These are phyloP conservation scores for Verruconis gallopava DNA, from an alignment of 2,329 filamentous ascomycete species.

Conservation along the genomic window DNA sequence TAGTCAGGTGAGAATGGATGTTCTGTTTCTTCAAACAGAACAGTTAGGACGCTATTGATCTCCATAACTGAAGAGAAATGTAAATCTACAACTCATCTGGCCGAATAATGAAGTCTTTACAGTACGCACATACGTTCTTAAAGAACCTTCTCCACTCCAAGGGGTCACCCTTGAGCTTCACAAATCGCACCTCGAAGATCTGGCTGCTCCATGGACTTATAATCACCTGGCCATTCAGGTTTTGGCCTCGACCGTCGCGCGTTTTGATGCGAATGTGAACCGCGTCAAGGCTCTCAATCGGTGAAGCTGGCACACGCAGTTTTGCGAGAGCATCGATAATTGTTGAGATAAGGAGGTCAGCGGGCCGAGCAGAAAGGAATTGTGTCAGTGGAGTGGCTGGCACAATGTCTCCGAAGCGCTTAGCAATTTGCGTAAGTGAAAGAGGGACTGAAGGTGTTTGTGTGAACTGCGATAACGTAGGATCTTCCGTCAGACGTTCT, in stretches of 20 bases:
- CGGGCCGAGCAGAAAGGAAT: constrained; percentile 76
- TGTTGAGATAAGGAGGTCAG: constrained; percentile 64
- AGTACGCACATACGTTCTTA: constrained; percentile 82
- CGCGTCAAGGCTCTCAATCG: constrained; percentile 35
- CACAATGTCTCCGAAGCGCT: constrained; percentile 80
- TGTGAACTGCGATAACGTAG: constrained; percentile 73
- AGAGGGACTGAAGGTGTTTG: constrained; percentile 65
- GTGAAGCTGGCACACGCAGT: constrained; percentile 57
- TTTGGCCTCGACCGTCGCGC: constrained; percentile 57
- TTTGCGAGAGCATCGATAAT: constrained; percentile 71
- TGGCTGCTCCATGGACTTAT: constrained; percentile 54
- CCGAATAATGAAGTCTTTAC: constrained; percentile 64
- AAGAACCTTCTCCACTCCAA: constrained; percentile 95
- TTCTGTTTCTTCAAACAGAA: no score
- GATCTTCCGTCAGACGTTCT: constrained; percentile 69
- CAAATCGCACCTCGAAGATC: constrained; percentile 73
- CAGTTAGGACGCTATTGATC: neutral
- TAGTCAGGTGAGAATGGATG: no score
- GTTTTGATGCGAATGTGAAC: constrained; percentile 61
- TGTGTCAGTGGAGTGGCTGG: constrained; percentile 77
- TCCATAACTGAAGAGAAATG: no score
- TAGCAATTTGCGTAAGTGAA: constrained; percentile 77
- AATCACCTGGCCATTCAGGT: constrained; percentile 60
- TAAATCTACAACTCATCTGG: constrained; percentile 13
- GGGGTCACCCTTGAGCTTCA: constrained; percentile 91